Evolutionary conservation across 1,139 yeast species (phyloP).

Genomic region (Suhomyces terraborum): DNA sequence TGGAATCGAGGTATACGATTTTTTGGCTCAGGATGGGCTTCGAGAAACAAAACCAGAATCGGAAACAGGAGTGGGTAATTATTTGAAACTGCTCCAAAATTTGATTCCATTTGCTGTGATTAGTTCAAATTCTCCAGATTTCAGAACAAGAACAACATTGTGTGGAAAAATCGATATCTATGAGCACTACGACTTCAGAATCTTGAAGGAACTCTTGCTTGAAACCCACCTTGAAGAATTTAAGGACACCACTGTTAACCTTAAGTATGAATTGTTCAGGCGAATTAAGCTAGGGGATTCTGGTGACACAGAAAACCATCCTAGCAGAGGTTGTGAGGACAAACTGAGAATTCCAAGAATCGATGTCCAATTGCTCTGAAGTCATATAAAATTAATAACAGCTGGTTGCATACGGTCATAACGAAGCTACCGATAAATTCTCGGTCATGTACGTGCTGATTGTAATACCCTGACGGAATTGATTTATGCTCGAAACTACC

Average conservation of each 20-base stretch:
- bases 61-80: constrained; percentile 15
- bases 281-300: constrained; percentile 10
- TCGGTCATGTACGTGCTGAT: too few species aligned
- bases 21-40: constrained; percentile 25
- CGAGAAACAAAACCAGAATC: too few species aligned
- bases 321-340: too few species aligned
- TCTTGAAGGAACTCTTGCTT: constrained; percentile 17
- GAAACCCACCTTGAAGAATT: constrained; percentile 22
- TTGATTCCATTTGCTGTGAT: constrained; percentile 19
- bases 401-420: too few species aligned
- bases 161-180: constrained; percentile 19
- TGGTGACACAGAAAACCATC: background rate
- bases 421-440: too few species aligned
- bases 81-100: constrained; percentile 14
- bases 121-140: constrained; percentile 13
- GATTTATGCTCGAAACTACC: too few species aligned
- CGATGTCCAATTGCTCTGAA: too few species aligned
- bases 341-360: too few species aligned
- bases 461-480: too few species aligned
- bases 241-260: constrained; percentile 17
- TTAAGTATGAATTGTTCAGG: constrained; percentile 19
- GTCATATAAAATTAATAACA: too few species aligned
- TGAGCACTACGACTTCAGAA: constrained; percentile 17
- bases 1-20: constrained; percentile 53
- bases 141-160: constrained; percentile 13